Percentiles rank a stretch among this genome's conserved stretches.
phyloP scores from a whole-genome alignment of 2,329 filamentous ascomycete species.

The Ophiostoma sp. region DNA sequence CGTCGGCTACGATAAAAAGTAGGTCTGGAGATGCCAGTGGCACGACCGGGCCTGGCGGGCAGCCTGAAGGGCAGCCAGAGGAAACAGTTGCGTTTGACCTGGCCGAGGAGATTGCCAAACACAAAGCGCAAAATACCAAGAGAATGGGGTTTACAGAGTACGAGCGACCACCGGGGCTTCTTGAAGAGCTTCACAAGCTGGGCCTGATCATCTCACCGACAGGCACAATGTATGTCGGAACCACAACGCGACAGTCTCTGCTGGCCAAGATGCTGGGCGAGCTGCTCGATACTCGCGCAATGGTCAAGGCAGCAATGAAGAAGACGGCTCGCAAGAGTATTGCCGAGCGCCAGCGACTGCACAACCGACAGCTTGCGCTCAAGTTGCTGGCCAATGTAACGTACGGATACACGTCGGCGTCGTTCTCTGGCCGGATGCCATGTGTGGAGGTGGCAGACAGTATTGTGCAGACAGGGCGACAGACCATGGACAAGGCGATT shows the following conservation, averaged over 20 bases:
- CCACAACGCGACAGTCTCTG: slow-evolving; percentile 79
- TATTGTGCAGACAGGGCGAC: slow-evolving; percentile 91
- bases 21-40: not conserved
- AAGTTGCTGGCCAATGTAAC: slow-evolving; percentile 99
- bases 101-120: slow-evolving; percentile 4
- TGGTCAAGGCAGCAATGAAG: slow-evolving; percentile 98
- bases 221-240: slow-evolving; percentile 90
- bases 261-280: slow-evolving; percentile 95
- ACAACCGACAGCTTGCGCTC: slow-evolving; percentile 88
- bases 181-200: slow-evolving; percentile 70
- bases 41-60: not conserved
- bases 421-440: slow-evolving; percentile 95
- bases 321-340: slow-evolving; percentile 57
- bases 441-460: slow-evolving; percentile 97
- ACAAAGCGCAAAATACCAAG: slow-evolving; percentile 43
- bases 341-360: slow-evolving; percentile 78
- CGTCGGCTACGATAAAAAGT: not conserved
- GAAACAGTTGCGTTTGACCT: not conserved
- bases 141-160: slow-evolving; percentile 96
- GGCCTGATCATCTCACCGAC: slow-evolving; percentile 91
- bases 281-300: slow-evolving; percentile 90
- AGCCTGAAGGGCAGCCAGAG: not conserved
- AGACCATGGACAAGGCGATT: slow-evolving; percentile 91
- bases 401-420: slow-evolving; percentile 95
- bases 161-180: slow-evolving; percentile 65